Conservation (phyloP, 2,329 filamentous ascomycete genomes). For the Cladosporium sp. region DNA sequence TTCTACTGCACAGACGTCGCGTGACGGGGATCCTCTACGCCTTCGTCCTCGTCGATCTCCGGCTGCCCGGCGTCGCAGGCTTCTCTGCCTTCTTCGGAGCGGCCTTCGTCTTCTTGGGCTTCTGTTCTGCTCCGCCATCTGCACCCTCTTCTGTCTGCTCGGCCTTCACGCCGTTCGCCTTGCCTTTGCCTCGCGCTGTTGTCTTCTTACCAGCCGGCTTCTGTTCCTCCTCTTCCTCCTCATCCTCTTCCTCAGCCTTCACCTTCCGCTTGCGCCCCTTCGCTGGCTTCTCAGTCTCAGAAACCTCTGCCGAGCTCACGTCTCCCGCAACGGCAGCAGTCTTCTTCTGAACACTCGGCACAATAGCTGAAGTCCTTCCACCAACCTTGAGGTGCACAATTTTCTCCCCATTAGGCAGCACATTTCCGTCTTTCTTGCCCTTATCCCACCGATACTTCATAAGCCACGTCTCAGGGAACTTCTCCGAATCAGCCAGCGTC, state of each 20-base stretch:
- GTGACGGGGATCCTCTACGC: conserved; percentile 26
- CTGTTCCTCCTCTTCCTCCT: conserved; percentile 30
- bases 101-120: conserved; percentile 11
- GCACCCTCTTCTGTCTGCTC: conserved; percentile 12
- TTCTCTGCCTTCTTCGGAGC: conserved; percentile 15
- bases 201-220: conserved; percentile 8
- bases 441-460: conserved; percentile 64
- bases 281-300: conserved; percentile 19
- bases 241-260: conserved; percentile 22
- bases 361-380: conserved; percentile 83
- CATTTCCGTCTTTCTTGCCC: conserved; percentile 60
- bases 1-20: too few relatives aligned
- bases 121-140: conserved; percentile 12
- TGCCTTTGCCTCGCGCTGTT: neutral
- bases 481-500: conserved; percentile 69
- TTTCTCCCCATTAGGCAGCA: conserved; percentile 75
- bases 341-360: conserved; percentile 82
- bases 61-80: conserved; percentile 37
- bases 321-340: conserved; percentile 54
- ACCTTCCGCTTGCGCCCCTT: conserved; percentile 33
- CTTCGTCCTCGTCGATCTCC: conserved; percentile 36
- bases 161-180: conserved; percentile 1
- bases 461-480: conserved; percentile 77
- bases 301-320: conserved; percentile 18
- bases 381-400: conserved; percentile 84